phyloP scores from a whole-genome alignment of 1,284 basidiomycete genomes.

The Tilletia setariae region DNA sequence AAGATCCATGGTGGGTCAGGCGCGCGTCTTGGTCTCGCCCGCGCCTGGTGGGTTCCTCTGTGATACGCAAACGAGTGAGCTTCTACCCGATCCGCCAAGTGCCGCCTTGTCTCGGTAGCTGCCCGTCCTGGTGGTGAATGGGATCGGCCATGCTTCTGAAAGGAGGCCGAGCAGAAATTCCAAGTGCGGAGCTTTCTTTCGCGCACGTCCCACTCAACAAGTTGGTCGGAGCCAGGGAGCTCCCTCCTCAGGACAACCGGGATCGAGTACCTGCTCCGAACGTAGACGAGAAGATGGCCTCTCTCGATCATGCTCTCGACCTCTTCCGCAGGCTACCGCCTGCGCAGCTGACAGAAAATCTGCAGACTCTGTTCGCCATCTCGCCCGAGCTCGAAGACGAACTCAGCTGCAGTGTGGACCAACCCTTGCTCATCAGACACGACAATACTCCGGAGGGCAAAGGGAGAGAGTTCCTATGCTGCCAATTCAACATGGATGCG shows the following conservation, averaged over 20 bases:
- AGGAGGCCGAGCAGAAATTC: too few relatives aligned
- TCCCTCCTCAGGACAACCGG: too few relatives aligned
- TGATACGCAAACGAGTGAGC: too few relatives aligned
- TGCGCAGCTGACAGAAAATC: conserved; percentile 81
- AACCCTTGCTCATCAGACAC: conserved; percentile 77
- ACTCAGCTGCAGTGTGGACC: conserved; percentile 88
- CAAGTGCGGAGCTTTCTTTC: too few relatives aligned
- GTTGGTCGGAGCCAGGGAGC: too few relatives aligned
- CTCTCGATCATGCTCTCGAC: conserved; percentile 64
- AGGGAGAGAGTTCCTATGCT: conserved; percentile 85
- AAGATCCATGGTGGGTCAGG: background rate
- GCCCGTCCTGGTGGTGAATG: too few relatives aligned
- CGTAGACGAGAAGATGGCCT: background rate
- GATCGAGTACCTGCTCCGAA: too few relatives aligned
- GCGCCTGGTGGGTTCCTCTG: background rate
- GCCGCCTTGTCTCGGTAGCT: too few relatives aligned
- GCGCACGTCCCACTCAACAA: too few relatives aligned
- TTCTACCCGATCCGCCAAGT: too few relatives aligned
- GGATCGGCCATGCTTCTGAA: too few relatives aligned
- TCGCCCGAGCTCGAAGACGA: conserved; percentile 91
- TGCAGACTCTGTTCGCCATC: conserved; percentile 69
- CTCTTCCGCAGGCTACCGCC: conserved; percentile 92
- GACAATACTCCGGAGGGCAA: conserved; percentile 65
- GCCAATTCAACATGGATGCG: conserved; percentile 96
- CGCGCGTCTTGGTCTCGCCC: background rate